Base-by-base conservation (phyloP, 768 basidiomycete species). In the Russula brevipes region DNA sequence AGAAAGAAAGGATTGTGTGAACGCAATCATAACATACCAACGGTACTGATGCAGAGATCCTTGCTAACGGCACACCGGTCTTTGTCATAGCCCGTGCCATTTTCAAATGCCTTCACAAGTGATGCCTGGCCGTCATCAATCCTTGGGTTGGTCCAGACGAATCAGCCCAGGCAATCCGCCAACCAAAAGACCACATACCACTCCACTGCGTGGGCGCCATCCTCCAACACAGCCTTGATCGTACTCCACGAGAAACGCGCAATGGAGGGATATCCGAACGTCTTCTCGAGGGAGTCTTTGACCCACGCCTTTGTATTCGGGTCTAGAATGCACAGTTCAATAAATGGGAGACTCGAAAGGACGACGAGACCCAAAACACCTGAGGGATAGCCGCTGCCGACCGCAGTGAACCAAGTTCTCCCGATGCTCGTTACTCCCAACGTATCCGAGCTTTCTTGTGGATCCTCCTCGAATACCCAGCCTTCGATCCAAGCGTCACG, bases 161-260 rank as follows among this genome's bases (percentile, higher is more conserved):
- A 31, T 45, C 57, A 61, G 30, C 54, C 24, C 24, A 45, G 19
- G 33, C 12, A 38, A 33, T 11, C 31, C 17, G 24, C 35, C 33
- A 54, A 14, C 14, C 12, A 2, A 36, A 14, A 17, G 19, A 39
- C 38, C 33, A 41, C 70, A 3, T 42, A 95, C 96, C 97, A 99
- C 76, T 89, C 84, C 11, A 91, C 85, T 2, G 78, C 69, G 72
- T 92, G 87, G 0, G 83, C 96, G 44, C 84, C 77, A 70, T 90
- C 90, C 54, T 96, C 93, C 16, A 99, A 76, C 3, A 86, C 73
- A 2, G 91, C 82, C 71, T 94, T 94, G 64, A 95, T 85, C 0
- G 97, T 97, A 3, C 91, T 86, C 97, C 97, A 99, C 1, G 91
- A 94, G 76, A 98, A 98, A 17, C 97, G 85, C 3, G 86, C 95